These are phyloP conservation scores for Kodamaea jinghongensis DNA, from an alignment of 805 yeast genomes.

Conservation along the genomic window DNA sequence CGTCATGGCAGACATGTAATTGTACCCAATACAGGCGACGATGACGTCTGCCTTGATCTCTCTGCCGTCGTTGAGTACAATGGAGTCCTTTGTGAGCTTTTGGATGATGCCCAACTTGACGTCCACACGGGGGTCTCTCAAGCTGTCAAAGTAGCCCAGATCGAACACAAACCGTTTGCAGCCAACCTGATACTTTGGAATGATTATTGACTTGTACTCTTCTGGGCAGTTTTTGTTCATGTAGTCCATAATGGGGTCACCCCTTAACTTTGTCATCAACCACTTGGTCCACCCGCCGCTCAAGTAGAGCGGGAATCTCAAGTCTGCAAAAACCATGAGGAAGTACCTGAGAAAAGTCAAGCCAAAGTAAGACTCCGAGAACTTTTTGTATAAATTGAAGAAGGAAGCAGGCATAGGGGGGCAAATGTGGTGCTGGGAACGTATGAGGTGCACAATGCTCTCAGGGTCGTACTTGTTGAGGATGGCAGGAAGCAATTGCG, in stretches of 20 bases:
- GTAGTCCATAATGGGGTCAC: constrained; percentile 19
- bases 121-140: constrained; percentile 28
- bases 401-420: constrained; percentile 33
- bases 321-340: constrained; percentile 33
- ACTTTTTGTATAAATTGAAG: constrained; percentile 18
- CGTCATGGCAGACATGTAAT: constrained; percentile 17
- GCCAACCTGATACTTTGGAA: constrained; percentile 39
- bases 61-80: constrained; percentile 27
- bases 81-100: constrained; percentile 25
- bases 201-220: constrained; percentile 29
- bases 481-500: constrained; percentile 37
- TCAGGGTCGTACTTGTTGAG: constrained; percentile 24
- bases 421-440: constrained; percentile 36
- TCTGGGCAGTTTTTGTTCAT: constrained; percentile 28
- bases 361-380: constrained; percentile 25
- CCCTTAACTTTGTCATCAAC: no score
- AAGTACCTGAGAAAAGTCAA: constrained; percentile 28
- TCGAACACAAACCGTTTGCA: constrained; percentile 41
- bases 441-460: constrained; percentile 29
- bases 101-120: constrained; percentile 20
- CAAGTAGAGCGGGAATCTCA: constrained; percentile 21
- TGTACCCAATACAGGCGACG: constrained; percentile 42
- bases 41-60: constrained; percentile 32
- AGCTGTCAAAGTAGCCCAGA: constrained; percentile 31
- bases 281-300: constrained; percentile 23